Evolutionary conservation across 2,329 filamentous ascomycete species (phyloP).

Genomic region (Chrysoporthe deuterocubensis): DNA sequence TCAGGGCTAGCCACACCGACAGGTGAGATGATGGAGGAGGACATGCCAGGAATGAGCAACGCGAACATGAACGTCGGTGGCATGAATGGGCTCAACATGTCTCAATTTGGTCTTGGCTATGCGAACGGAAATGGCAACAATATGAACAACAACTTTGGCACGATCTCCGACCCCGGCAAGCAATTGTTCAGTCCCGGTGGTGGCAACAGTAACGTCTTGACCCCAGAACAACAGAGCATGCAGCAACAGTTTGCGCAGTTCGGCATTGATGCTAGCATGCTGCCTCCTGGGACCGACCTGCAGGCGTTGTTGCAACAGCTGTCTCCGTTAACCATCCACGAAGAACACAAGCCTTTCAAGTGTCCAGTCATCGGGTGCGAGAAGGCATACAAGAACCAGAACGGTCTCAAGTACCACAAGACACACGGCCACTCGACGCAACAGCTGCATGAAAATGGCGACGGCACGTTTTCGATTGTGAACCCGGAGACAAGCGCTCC

Average conservation of each 20-base stretch:
- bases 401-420: conserved; percentile 89
- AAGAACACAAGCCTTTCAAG: conserved; percentile 97
- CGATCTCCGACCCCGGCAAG: conserved; percentile 93
- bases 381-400: conserved; percentile 99
- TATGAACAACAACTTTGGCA: conserved; percentile 54
- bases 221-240: conserved; percentile 63
- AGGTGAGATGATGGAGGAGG: conserved; percentile 72
- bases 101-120: conserved; percentile 55
- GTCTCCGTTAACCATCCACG: conserved; percentile 68
- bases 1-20: conserved; percentile 55
- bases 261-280: conserved; percentile 75
- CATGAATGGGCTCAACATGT: conserved; percentile 44
- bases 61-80: conserved; percentile 59
- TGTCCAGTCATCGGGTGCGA: conserved; percentile 98
- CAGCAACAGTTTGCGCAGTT: conserved; percentile 73
- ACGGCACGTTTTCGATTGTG: conserved; percentile 97
- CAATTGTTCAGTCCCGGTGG: conserved; percentile 86
- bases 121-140: conserved; percentile 46
- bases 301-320: conserved; percentile 60
- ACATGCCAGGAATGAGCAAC: conserved; percentile 64
- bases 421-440: conserved; percentile 95
- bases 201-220: conserved; percentile 61
- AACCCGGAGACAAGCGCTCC: conserved; percentile 93
- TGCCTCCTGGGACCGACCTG: conserved; percentile 75
- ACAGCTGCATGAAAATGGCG: conserved; percentile 92